Conservation (phyloP, 106 monocot genomes). For the Allium sativum region DNA sequence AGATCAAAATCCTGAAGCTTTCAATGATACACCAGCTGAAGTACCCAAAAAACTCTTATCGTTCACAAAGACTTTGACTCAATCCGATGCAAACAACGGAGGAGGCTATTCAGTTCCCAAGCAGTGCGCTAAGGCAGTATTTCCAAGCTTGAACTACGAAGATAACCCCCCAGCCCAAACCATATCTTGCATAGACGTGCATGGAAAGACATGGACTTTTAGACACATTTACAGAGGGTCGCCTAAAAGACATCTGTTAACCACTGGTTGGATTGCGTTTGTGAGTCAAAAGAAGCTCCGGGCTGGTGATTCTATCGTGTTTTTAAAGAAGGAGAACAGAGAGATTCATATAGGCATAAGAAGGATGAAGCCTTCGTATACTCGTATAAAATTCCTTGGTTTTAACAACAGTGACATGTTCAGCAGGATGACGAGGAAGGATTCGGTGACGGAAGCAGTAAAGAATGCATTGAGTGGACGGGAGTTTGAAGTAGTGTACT, state of each 20-base stretch:
- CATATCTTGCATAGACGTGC: slow-evolving; percentile 43
- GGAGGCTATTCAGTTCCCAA: slow-evolving; percentile 50
- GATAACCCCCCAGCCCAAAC: slow-evolving; percentile 48
- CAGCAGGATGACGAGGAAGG: slow-evolving; percentile 25
- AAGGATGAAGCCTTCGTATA: no score
- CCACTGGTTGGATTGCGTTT: slow-evolving; percentile 59
- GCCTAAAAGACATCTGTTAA: slow-evolving; percentile 45
- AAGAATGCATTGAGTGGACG: slow-evolving; percentile 27
- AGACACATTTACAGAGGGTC: slow-evolving; percentile 56
- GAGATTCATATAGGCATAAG: slow-evolving; percentile 39
- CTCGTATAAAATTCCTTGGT: slow-evolving; percentile 13
- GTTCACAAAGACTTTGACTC: slow-evolving; percentile 53
- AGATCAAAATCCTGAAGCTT: slow-evolving; percentile 3
- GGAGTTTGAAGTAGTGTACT: slow-evolving; percentile 52
- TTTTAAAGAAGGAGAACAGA: slow-evolving; percentile 43
- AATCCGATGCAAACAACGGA: slow-evolving; percentile 58
- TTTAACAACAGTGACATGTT: background rate
- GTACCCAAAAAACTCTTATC: slow-evolving; percentile 24
- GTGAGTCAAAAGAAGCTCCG: slow-evolving; percentile 55
- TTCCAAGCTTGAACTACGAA: slow-evolving; percentile 45
- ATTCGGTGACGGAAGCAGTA: slow-evolving; percentile 38
- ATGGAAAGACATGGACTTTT: slow-evolving; percentile 50
- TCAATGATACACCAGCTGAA: background rate
- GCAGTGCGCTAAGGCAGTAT: slow-evolving; percentile 56
- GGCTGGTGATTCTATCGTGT: slow-evolving; percentile 58